Evolutionary conservation across 106 monocot species (phyloP).

Genomic region (Hemerocallis citrina): DNA sequence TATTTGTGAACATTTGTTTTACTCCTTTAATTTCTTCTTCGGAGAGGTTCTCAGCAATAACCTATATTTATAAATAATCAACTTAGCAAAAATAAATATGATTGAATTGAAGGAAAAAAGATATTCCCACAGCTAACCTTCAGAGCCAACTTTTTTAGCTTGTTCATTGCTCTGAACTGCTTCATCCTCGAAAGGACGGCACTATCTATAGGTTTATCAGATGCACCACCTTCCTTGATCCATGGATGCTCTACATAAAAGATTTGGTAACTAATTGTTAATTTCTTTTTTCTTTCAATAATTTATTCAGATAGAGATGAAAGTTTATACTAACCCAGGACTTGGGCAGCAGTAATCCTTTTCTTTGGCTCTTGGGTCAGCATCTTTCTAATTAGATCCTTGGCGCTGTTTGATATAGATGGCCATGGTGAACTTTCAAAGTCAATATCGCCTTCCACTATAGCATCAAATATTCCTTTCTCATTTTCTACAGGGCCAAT

Average conservation of each 20-base stretch:
- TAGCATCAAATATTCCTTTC: slow-evolving; percentile 65
- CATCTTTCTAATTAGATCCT: slow-evolving; percentile 58
- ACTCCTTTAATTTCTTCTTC: slow-evolving; percentile 54
- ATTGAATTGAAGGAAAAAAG: neutral
- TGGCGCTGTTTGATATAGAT: slow-evolving; percentile 49
- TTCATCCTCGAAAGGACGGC: slow-evolving; percentile 45
- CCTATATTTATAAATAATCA: slow-evolving; percentile 11
- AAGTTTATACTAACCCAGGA: slow-evolving; percentile 32
- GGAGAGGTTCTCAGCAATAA: slow-evolving; percentile 51
- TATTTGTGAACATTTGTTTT: slow-evolving; percentile 47
- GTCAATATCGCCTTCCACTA: slow-evolving; percentile 50
- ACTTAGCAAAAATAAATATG: neutral
- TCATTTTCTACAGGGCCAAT: slow-evolving; percentile 37
- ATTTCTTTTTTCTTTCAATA: too few relatives aligned
- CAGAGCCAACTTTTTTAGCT: slow-evolving; percentile 39
- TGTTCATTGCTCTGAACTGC: slow-evolving; percentile 57
- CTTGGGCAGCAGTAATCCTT: slow-evolving; percentile 58
- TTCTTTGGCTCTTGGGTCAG: slow-evolving; percentile 42
- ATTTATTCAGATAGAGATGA: neutral
- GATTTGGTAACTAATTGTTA: neutral
- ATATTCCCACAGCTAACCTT: slow-evolving; percentile 17
- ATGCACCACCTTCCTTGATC: slow-evolving; percentile 43
- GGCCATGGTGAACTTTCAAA: slow-evolving; percentile 64
- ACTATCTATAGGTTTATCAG: slow-evolving; percentile 40
- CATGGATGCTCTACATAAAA: slow-evolving; percentile 37